Base-by-base conservation (phyloP, 208 protist species). In the Crithidia fasciculata region DNA sequence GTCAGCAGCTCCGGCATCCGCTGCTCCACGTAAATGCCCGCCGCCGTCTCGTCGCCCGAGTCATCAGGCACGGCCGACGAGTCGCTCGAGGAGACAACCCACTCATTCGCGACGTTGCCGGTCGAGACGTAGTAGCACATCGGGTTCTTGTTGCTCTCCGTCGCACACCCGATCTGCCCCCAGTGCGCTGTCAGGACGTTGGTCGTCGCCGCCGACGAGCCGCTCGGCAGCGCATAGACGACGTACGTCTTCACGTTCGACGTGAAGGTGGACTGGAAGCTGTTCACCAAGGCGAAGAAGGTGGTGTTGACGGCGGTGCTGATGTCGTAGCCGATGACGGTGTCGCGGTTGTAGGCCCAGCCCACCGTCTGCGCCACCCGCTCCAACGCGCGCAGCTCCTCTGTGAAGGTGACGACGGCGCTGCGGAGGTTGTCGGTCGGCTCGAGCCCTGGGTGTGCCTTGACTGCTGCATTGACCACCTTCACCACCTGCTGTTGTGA, bases 401-500 rank as follows among this genome's bases (percentile, higher is more conserved):
- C 66, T 37, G 82, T 82, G 72, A 90, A 85, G 69, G 80, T 53
- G 4, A 86, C 58, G 49, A 86, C 80, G 61, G 74, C 72, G 66
- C 82, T 88, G 50, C 66, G 74, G 4, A 90, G 60, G 6, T 55
- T 75, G 44, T 87, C 82, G 36, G 77, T 84, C 4, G 79, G 79
- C 67, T 88, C 82, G 18, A 90, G 72, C 3, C 82, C 85, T 0
- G 82, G 80, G 62, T 88, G 85, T n/a, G 78, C 73, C 3, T 59
- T 50, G 54, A 89, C 78, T 15, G 84, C 81, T 2, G 74, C 69
- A 55, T 80, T 82, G 39, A 86, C 84, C 9, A 79, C 67, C 67
- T 74, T 75, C 16, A 86, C 72, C 1, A 86, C 84, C 15, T 86
- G 68, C 54, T 89, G 77, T 69, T 89, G 84, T 6, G 84, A 71